Evolutionary conservation across 1,284 basidiomycete genomes (phyloP).

Genomic region (Pseudozyma pruni): DNA sequence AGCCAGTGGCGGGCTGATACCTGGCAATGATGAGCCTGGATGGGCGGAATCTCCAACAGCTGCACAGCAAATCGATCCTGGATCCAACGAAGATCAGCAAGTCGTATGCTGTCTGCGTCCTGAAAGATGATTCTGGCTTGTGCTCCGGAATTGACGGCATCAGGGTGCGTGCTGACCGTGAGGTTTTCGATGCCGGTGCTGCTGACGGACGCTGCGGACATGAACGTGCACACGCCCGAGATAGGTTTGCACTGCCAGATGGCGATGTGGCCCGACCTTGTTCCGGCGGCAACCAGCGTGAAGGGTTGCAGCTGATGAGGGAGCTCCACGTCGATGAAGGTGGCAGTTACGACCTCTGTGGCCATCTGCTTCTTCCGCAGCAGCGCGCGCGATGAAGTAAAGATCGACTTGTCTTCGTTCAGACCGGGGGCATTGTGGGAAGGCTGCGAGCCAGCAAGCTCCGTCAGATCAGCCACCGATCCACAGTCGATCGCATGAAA

Average conservation of each 20-base stretch:
- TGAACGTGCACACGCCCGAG: constrained; percentile 23
- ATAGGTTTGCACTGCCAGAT: constrained; percentile 22
- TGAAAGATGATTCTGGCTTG: constrained; percentile 30
- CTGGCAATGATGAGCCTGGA: constrained; percentile 10
- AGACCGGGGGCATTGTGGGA: background rate
- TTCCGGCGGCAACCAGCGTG: constrained; percentile 27
- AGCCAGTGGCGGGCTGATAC: constrained; percentile 29
- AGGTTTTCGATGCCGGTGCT: constrained; percentile 25
- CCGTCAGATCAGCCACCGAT: constrained; percentile 1
- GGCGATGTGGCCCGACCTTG: constrained; percentile 33
- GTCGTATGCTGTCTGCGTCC: constrained; percentile 12
- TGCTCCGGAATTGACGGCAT: background rate
- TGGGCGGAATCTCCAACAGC: constrained; percentile 1
- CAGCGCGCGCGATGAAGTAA: constrained; percentile 19
- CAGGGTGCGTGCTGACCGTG: background rate
- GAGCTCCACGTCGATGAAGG: constrained; percentile 7
- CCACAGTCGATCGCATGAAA: constrained; percentile 15
- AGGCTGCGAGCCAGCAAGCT: background rate
- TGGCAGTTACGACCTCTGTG: constrained; percentile 23
- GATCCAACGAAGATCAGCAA: constrained; percentile 12
- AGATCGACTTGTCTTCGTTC: constrained; percentile 9
- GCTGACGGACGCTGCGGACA: constrained; percentile 22
- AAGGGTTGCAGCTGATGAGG: background rate
- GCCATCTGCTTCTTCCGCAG: constrained; percentile 30
- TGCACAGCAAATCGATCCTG: background rate